Evolutionary conservation across 306 rosid species (phyloP), one percentile per base, ranked within the genome.

Genomic region (Alnus glutinosa): DNA sequence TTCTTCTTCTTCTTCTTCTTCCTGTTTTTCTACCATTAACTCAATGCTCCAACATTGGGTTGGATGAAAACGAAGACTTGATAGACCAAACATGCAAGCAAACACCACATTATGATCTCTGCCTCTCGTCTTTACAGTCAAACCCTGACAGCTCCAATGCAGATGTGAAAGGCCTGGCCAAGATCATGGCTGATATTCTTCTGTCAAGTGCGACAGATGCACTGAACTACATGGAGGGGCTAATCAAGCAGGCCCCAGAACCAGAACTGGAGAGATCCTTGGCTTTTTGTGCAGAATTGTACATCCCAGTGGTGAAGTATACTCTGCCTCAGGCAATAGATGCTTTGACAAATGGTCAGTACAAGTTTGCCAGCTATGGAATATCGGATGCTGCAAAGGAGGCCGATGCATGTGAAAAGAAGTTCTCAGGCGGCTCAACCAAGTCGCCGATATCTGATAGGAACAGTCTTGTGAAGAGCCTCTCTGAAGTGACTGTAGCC

Each of bases 241-340:
- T 89, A 15, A 85, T 87, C 8, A 88, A 88, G 71, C 75, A 83
- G 0, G 78, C 87, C 28, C 47, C 89, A 32, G 89, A 88, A 18
- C 79, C 70, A 67, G 57, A 85, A 5, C 36, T 88, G 64, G 92
- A 93, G 85, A 88, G 85, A 51, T 79, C 88, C 18, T 67, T 93
- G 80, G 97, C 98, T 8, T 81, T 83, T 83, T 93, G 97, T 67
- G 98, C 97, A 18, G 94, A 93, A 75, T 73, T 91, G 51, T 93
- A 89, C 70, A 91, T 93, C 13, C 98, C 93, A 2, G 82, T 89
- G 10, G 98, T 93, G 75, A 93, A 85, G 55, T 93, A 85, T 70
- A 93, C 76, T 80, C 85, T 93, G 1, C 97, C 98, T 6, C 95
- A 93, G 70, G 94, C 97, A 2, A 90, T 91, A 78, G 92, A 93